phyloP scores from a whole-genome alignment of 768 basidiomycete genomes.

The Lactifluus volemus region DNA sequence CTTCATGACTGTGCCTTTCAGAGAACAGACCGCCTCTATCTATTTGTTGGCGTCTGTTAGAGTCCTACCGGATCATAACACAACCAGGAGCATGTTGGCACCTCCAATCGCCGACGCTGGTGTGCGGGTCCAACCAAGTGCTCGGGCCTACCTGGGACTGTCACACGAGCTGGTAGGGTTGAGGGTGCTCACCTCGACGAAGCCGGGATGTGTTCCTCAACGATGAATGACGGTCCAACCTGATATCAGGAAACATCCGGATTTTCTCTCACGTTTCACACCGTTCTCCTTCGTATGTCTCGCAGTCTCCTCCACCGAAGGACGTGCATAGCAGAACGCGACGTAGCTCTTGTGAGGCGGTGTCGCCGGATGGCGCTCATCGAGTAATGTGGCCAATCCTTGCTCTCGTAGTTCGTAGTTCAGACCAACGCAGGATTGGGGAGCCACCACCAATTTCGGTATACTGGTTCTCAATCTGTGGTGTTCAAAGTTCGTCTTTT shows the following conservation, averaged over 20 bases:
- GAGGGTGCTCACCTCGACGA: conserved; percentile 76
- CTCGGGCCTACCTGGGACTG: conserved; percentile 96
- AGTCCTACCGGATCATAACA: conserved; percentile 39
- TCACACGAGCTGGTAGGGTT: conserved; percentile 96
- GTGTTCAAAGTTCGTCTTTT: conserved; percentile 60
- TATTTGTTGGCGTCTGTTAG: conserved; percentile 76
- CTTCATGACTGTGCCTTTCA: too few species aligned
- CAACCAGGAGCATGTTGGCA: conserved; percentile 80
- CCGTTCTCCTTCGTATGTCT: conserved; percentile 83
- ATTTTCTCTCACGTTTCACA: conserved; percentile 66
- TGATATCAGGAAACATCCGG: conserved; percentile 54
- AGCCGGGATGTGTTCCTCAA: conserved; percentile 93
- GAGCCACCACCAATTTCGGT: conserved; percentile 92
- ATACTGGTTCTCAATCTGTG: conserved; percentile 92
- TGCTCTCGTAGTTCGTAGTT: conserved; percentile 81
- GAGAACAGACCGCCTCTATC: conserved; percentile 62
- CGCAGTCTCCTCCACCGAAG: conserved; percentile 77
- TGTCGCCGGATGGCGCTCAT: conserved; percentile 87
- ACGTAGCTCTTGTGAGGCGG: conserved; percentile 96
- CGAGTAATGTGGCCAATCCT: conserved; percentile 82
- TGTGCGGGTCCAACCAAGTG: conserved; percentile 98
- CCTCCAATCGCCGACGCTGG: conserved; percentile 64
- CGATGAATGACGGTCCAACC: conserved; percentile 97
- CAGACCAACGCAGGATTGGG: conserved; percentile 87
- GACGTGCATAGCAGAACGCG: conserved; percentile 90